A percentile compares a stretch with the other conserved stretches of the same genome.
Evolutionary conservation across 1,139 yeast genomes (phyloP).

Genomic region (Pichia norvegensis): DNA sequence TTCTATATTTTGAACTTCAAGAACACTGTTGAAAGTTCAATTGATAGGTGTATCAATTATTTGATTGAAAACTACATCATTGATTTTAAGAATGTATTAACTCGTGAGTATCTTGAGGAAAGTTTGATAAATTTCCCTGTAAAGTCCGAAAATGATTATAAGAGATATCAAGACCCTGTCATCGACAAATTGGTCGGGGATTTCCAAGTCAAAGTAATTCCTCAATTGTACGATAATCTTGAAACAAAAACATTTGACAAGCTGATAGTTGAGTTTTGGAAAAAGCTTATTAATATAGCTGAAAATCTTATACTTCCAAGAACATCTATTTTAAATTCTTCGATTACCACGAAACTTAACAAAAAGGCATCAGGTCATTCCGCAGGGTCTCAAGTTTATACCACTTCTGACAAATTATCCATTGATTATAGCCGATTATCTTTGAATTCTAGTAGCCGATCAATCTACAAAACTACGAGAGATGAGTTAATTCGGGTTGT

Average conservation of each 20-base stretch:
- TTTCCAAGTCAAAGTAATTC: conserved; percentile 19
- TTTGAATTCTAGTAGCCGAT: not conserved
- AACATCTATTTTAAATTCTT: conserved; percentile 20
- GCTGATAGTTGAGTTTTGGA: conserved; percentile 23
- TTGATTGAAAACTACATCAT: conserved; percentile 22
- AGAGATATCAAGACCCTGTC: conserved; percentile 18
- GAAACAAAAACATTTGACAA: conserved; percentile 26
- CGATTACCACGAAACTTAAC: conserved; percentile 20
- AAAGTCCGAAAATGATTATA: conserved; percentile 16
- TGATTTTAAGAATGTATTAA: conserved; percentile 23
- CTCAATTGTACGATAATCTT: conserved; percentile 23
- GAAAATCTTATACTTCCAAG: conserved; percentile 26
- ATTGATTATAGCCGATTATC: not conserved
- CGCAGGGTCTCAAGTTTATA: not conserved
- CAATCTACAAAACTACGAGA: conserved; percentile 16
- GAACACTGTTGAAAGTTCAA: conserved; percentile 19
- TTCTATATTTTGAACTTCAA: conserved; percentile 21
- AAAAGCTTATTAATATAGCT: conserved; percentile 20
- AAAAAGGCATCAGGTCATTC: conserved; percentile 13
- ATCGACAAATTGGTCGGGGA: conserved; percentile 20
- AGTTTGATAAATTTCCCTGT: conserved; percentile 21
- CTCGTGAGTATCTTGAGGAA: conserved; percentile 18
- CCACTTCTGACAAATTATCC: conserved; percentile 5
- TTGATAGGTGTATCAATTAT: conserved; percentile 22
- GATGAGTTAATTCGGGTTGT: conserved; percentile 23